phyloP scores from a whole-genome alignment of 371 early-diverging fungal species.

The Lichtheimia ornata region DNA sequence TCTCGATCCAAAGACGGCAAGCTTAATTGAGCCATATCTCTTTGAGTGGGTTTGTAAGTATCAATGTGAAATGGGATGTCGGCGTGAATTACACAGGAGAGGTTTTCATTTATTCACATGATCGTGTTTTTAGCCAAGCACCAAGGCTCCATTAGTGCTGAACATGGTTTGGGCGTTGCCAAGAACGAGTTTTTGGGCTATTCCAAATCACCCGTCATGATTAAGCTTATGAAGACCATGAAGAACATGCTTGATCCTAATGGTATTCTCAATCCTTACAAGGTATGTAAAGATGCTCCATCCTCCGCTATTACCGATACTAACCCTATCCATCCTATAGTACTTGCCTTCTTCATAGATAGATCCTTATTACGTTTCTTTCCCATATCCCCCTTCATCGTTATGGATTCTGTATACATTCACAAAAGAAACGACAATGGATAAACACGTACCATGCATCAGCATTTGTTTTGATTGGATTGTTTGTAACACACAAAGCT shows the following conservation, averaged over 20 bases:
- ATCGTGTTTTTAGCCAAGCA: slow-evolving; percentile 49
- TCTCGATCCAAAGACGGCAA: slow-evolving; percentile 58
- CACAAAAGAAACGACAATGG: too few relatives aligned
- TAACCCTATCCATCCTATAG: neutral
- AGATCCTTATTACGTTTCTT: slow-evolving; percentile 5
- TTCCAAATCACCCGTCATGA: slow-evolving; percentile 65
- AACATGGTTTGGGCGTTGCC: slow-evolving; percentile 76
- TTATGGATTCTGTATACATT: neutral
- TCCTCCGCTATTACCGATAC: neutral
- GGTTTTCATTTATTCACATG: neutral
- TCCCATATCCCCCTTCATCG: neutral
- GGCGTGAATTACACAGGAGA: neutral
- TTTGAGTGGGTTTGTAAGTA: slow-evolving; percentile 85
- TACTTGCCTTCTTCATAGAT: slow-evolving; percentile 24
- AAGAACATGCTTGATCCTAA: slow-evolving; percentile 83
- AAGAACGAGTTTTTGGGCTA: slow-evolving; percentile 71
- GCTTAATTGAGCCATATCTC: slow-evolving; percentile 88
- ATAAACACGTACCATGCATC: too few relatives aligned
- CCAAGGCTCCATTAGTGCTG: slow-evolving; percentile 81
- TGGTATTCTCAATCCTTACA: slow-evolving; percentile 87
- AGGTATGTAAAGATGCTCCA: slow-evolving; percentile 32
- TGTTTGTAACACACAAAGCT: neutral
- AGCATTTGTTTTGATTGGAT: neutral
- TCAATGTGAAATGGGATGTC: neutral
- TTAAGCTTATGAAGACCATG: slow-evolving; percentile 72